These are phyloP conservation scores for Perkinsus olseni DNA, from an alignment of 169 alveolate species.

Conservation along the genomic window DNA sequence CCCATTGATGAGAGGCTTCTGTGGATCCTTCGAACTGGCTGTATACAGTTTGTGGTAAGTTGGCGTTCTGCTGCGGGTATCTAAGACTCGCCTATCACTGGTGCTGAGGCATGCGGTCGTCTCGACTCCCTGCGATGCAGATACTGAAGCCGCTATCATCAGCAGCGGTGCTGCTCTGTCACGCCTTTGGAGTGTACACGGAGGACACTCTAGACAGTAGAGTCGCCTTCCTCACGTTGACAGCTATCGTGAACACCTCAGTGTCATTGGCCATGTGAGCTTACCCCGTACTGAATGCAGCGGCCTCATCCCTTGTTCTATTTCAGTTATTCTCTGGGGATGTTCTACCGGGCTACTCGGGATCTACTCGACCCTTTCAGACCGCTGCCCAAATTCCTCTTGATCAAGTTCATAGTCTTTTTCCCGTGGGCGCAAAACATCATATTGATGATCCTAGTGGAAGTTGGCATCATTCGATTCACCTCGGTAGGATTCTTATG, in stretches of 20 bases:
- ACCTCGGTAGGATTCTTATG: not conserved
- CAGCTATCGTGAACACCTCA: not conserved
- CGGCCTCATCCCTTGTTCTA: not conserved
- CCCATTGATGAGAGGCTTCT: not conserved
- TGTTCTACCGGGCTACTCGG: not conserved
- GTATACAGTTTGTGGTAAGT: not conserved
- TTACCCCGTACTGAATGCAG: not conserved
- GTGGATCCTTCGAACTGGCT: not conserved
- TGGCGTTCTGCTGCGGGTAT: no score
- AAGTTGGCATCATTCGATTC: slow-evolving; percentile 2
- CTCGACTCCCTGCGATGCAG: not conserved
- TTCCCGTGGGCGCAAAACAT: not conserved
- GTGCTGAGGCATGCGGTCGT: not conserved
- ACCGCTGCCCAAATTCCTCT: not conserved
- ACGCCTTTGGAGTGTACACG: not conserved
- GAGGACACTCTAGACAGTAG: not conserved
- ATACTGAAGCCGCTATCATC: not conserved
- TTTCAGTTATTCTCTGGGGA: not conserved
- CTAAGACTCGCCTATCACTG: no score
- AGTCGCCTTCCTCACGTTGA: not conserved
- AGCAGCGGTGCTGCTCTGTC: not conserved
- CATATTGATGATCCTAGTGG: not conserved
- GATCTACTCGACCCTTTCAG: not conserved
- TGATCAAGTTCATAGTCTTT: not conserved
- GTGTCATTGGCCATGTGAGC: not conserved